Base-by-base conservation (phyloP, 495 filamentous ascomycete species). In the Penicillium angulare region DNA sequence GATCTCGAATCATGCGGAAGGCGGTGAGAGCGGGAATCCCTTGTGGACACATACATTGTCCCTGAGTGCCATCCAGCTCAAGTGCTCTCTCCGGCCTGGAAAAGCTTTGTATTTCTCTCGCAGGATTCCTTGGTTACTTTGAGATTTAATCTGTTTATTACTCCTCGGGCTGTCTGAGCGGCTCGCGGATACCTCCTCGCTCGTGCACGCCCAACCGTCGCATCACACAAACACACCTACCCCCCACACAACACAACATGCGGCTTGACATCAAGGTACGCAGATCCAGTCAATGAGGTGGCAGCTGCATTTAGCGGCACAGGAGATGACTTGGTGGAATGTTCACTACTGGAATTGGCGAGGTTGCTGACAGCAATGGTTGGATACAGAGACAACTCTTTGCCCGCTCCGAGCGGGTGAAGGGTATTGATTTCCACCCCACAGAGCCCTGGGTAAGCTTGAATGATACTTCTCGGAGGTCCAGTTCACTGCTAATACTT, bases 361-460 rank as follows among this genome's bases (percentile, higher is more conserved):
- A 36, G 22, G 52, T 62, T 34, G 49, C 53, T 52, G 53, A 55
- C 45, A 18, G 40, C 22, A 57, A 43, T 52, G 53, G 53, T 56
- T 49, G 56, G 42, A 40, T 59, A 60, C 66, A 88, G 86, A 85
- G 86, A 70, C 85, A 90, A 72, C 84, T 91, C 64, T 86, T 87
- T 73, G 86, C 87, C 60, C 82, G 86, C 68, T 88, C 84, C 55
- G 88, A 97, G 81, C 85, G 92, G 73, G 92, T 97, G 54, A 97
- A 96, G 75, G 92, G 92, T 63, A 95, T 97, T 66, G 92, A 97
- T 73, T 97, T 95, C 73, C 92, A 97, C 66, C 92, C 91, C 20
- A 89, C 88, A 45, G 91, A 96, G 79, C 90, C 91, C 78, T 96
- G 91, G 91, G 79, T 81, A 68, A 71, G 78, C 63, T 26, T 41